Percentiles rank a stretch among this genome's conserved stretches.
phyloP scores from a whole-genome alignment of 2,329 filamentous ascomycete genomes.

The Cercospora citrullina region DNA sequence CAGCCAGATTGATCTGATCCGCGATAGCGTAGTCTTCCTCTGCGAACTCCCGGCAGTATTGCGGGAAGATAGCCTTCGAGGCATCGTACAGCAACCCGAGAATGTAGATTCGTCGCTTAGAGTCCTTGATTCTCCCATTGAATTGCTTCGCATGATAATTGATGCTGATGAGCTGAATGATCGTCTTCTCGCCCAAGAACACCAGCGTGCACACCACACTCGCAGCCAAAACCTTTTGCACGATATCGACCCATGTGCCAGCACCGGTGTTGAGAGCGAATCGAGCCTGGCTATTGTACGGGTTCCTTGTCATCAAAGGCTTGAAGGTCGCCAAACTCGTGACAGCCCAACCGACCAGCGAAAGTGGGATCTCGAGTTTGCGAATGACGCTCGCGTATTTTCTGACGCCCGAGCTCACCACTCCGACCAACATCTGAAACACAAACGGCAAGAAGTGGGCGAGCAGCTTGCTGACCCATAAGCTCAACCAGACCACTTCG shows the following conservation, averaged over 20 bases:
- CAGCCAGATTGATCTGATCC: constrained; percentile 64
- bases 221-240: constrained; percentile 67
- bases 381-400: constrained; percentile 63
- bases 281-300: constrained; percentile 31
- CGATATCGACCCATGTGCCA: constrained; percentile 54
- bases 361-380: constrained; percentile 61
- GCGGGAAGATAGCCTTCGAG: constrained; percentile 82
- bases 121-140: constrained; percentile 78
- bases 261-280: constrained; percentile 12
- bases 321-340: constrained; percentile 61
- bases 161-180: constrained; percentile 81
- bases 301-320: constrained; percentile 48
- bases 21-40: constrained; percentile 93
- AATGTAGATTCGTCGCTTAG: constrained; percentile 81
- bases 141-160: constrained; percentile 85
- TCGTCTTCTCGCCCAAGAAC: constrained; percentile 72
- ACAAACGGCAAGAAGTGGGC: constrained; percentile 59
- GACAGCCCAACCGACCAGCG: constrained; percentile 61
- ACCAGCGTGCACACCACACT: constrained; percentile 68
- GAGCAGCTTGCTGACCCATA: constrained; percentile 63
- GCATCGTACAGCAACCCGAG: constrained; percentile 87
- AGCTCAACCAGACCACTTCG: constrained; percentile 62
- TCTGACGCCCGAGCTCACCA: constrained; percentile 63
- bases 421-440: constrained; percentile 62
- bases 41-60: constrained; percentile 85